Conservation (phyloP, 2,329 filamentous ascomycete genomes). For the Karstenula rhodostoma region DNA sequence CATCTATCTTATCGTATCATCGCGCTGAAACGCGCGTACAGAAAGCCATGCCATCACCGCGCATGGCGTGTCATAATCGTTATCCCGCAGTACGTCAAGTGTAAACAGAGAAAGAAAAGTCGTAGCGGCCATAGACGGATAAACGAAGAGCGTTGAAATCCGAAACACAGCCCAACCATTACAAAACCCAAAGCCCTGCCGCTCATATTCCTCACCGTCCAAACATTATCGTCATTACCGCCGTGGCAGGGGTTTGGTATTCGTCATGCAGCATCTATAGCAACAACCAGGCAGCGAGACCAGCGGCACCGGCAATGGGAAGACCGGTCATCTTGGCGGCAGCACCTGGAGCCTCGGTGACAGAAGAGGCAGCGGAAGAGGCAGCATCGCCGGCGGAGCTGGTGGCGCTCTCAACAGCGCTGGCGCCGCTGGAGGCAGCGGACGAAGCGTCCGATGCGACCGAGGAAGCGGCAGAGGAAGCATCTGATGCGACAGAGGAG, state of each 20-base stretch:
- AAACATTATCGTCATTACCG: slow-evolving; percentile 46
- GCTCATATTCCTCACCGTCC: slow-evolving; percentile 20
- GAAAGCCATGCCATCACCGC: slow-evolving; percentile 22
- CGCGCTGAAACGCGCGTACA: slow-evolving; percentile 32
- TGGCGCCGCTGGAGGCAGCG: slow-evolving; percentile 11
- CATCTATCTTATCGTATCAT: slow-evolving; percentile 33
- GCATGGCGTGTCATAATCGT: slow-evolving; percentile 35
- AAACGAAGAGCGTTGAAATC: slow-evolving; percentile 22
- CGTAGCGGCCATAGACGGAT: slow-evolving; percentile 16
- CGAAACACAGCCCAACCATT: slow-evolving; percentile 21
- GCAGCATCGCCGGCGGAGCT: slow-evolving; percentile 21
- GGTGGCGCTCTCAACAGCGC: slow-evolving; percentile 22
- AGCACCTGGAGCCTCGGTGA: slow-evolving; percentile 18
- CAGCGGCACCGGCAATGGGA: slow-evolving; percentile 47
- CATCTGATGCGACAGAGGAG: slow-evolving; percentile 10
- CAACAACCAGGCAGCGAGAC: slow-evolving; percentile 47
- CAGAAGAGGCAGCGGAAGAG: slow-evolving; percentile 20
- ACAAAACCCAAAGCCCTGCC: slow-evolving; percentile 33
- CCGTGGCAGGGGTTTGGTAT: slow-evolving; percentile 30
- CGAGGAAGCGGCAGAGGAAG: slow-evolving; percentile 7
- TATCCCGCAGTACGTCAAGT: slow-evolving; percentile 27
- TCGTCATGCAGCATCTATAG: slow-evolving; percentile 39
- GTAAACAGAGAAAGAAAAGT: slow-evolving; percentile 25
- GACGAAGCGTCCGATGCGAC: slow-evolving; percentile 9
- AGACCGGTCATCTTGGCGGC: slow-evolving; percentile 47